These are phyloP conservation scores for Spinacia oleracea DNA, from an alignment of 179 eudicot genomes.

Conservation along the genomic window DNA sequence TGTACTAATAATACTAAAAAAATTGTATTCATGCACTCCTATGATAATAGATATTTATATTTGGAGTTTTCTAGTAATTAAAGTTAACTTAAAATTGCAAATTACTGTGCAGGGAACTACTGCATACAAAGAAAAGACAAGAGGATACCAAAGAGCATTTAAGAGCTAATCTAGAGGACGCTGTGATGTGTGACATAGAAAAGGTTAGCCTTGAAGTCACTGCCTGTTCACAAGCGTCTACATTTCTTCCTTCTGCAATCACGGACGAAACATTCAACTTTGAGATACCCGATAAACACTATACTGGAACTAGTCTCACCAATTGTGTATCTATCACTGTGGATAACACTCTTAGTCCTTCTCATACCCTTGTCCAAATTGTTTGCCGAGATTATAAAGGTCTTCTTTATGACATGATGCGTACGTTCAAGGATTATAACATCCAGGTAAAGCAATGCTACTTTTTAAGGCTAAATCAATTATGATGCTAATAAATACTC, in stretches of 20 bases:
- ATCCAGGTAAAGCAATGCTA: conserved; percentile 57
- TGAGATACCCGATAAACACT: conserved; percentile 40
- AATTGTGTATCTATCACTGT: conserved; percentile 45
- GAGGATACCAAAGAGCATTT: conserved; percentile 54
- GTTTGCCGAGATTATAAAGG: conserved; percentile 80
- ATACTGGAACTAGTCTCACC: conserved; percentile 26
- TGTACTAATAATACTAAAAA: background rate
- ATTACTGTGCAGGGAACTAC: conserved; percentile 52
- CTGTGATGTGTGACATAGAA: conserved; percentile 70
- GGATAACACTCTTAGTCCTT: conserved; percentile 83
- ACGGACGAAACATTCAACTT: conserved; percentile 45
- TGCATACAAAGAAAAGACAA: conserved; percentile 67
- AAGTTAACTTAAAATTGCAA: background rate
- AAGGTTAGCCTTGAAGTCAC: conserved; percentile 53
- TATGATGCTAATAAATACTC: background rate
- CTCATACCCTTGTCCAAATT: conserved; percentile 81
- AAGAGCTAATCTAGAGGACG: conserved; percentile 44
- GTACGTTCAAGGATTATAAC: conserved; percentile 81
- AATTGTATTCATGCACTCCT: background rate
- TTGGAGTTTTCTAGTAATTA: background rate
- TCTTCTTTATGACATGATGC: conserved; percentile 83
- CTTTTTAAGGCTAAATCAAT: background rate
- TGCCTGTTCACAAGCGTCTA: conserved; percentile 51
- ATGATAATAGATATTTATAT: too few relatives aligned
- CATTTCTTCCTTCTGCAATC: conserved; percentile 57